Base-by-base conservation (phyloP, 164 flowering plant species). In the Echeveria elegans region DNA sequence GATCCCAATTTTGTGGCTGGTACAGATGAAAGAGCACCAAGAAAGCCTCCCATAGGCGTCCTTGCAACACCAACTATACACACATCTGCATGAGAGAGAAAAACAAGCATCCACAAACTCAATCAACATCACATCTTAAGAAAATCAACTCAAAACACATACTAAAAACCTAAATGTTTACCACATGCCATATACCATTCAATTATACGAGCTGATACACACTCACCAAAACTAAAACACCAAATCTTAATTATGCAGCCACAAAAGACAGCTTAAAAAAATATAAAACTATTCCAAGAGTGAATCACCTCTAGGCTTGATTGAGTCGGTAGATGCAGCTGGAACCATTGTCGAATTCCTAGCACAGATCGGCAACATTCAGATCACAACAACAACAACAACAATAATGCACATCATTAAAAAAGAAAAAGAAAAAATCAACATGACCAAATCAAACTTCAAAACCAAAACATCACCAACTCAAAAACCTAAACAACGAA, bases 41-140 rank as follows among this genome's bases (percentile, higher is more conserved):
- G 89, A 77, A 93, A 86, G 29, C 82, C 94, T 70, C 98, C 97
- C 86, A 93, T 90, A 30, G 98, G 98, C 26, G 98, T 90, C 21
- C 98, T 84, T 37, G 96, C 96, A 80, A 85, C 95, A 72, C 97
- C 98, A 73, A 90, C 95, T 72, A 90, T 81, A 73, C 96, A 93
- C 41, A 89, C 98, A 89, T 93, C 98, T 93, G 88, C 61, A 21
- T 32, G 68, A 73, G 47, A 47, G 10, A 50, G 6, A 21, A 50
- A 50, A 50, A 6, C 26, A 50, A n/a, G 6, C 10, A 40, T 5
- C 53, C 24, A 18, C 10, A 48, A 48, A 1, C 10, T 10, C 14
- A 43, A 43, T 4, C 14, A n/a, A n/a, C n/a, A n/a, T n/a, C n/a
- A n/a, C 21, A n/a, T 5, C 45, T 18, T 18, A 48, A 18, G 3